Evolutionary conservation across 208 protist genomes (phyloP).

Genomic region (Trypanosoma platydactyli): DNA sequence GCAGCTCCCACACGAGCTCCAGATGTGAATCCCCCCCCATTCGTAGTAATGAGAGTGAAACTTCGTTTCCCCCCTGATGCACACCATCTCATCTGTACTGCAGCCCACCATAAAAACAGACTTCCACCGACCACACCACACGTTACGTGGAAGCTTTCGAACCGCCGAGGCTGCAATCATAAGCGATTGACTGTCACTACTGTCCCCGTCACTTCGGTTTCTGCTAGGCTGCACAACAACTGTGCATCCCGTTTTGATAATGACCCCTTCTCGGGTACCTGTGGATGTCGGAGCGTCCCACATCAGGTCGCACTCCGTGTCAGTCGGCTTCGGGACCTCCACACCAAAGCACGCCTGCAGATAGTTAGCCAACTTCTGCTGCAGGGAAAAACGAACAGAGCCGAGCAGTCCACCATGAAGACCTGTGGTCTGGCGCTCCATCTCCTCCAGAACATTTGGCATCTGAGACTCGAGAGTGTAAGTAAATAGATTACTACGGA

Average conservation of each 20-base stretch:
- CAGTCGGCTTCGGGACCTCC: not conserved
- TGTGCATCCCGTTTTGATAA: not conserved
- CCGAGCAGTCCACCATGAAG: constrained; percentile 10
- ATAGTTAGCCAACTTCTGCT: constrained; percentile 9
- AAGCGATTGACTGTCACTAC: constrained; percentile 5
- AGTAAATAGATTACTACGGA: constrained; percentile 30
- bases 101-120: constrained; percentile 16
- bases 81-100: not conserved
- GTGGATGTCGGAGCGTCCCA: not conserved
- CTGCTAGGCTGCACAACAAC: constrained; percentile 1
- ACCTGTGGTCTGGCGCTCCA: constrained; percentile 19
- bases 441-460: constrained; percentile 15
- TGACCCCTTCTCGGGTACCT: not conserved
- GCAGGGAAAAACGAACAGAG: constrained; percentile 7
- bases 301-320: not conserved
- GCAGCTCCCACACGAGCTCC: constrained; percentile 9
- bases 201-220: too few relatives aligned
- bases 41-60: constrained; percentile 31
- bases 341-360: constrained; percentile 10
- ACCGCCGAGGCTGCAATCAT: constrained; percentile 13
- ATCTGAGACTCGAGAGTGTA: constrained; percentile 6
- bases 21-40: constrained; percentile 19
- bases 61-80: constrained; percentile 20
- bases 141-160: constrained; percentile 12
- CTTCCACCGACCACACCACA: constrained; percentile 25